Base-by-base conservation (phyloP, 192 early-diverging fungal species). In the Backusella macrospora region DNA sequence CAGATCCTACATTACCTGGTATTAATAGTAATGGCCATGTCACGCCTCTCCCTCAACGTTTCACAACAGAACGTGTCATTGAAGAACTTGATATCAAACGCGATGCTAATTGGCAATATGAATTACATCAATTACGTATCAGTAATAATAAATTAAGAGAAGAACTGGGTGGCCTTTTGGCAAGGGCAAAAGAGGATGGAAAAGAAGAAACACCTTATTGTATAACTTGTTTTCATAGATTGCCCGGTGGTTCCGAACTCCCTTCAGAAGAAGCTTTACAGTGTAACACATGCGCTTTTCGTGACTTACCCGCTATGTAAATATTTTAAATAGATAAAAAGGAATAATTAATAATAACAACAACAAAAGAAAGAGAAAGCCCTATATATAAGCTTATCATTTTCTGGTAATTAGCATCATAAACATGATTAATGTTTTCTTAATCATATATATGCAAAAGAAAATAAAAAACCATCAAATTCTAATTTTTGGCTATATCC, bases 91-190 rank as follows among this genome's bases (percentile, higher is more conserved):
- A 78, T 29, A 73, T 72, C 26, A 16, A 38, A 21, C 66, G 77
- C 38, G 68, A 69, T 37, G 71, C 77, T 13, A 74, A 69, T 62
- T 78, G 77, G 77, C 77, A 78, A 52, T 78, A 78, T 45, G 77
- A 78, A 59, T 15, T 78, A 38, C 77, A 78, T 59, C 77, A 78
- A 66, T 71, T 92, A 39, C 77, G 86, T 26, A 75, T 90, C 52
- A 76, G 80, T 38, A 90, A 91, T 72, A 86, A 85, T 29, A 77
- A 84, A 66, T 66, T 92, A 70, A 64, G 78, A 16, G 91, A 89
- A 9, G 90, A 89, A 73, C 42, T 91, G 15, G 84, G 64, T 6
- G 12, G 34, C 2, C 43, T 72, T 1, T 12, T 72, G 7, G 15
- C 26, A 37, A 44, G 43, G 4, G 71, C 71, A 37, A 72, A 72